phyloP scores from a whole-genome alignment of 345 rosid species.

The Toxicodendron radicans region DNA sequence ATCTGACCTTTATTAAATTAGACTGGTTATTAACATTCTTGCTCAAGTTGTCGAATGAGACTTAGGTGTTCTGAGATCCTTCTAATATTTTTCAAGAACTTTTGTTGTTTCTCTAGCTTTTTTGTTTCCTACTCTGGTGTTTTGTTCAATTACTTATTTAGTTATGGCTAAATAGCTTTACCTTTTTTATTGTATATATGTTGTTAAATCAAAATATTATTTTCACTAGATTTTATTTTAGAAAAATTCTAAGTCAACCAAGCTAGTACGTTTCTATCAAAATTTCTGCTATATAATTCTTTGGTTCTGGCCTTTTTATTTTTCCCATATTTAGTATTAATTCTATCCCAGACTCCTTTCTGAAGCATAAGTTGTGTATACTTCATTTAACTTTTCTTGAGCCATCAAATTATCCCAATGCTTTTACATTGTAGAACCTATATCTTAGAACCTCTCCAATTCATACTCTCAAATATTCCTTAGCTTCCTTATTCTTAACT shows the following conservation, averaged over 20 bases:
- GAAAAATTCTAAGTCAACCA: not conserved
- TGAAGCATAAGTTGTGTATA: not conserved
- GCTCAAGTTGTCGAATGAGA: not conserved
- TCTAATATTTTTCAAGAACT: not conserved
- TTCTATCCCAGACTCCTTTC: not conserved
- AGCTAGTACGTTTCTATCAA: not conserved
- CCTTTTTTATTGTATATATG: no score
- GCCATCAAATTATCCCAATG: not conserved
- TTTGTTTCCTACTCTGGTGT: not conserved
- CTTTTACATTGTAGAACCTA: not conserved
- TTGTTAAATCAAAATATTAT: no score
- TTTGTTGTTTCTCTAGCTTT: not conserved
- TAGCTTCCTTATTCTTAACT: not conserved
- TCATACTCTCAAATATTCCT: not conserved
- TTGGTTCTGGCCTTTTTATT: not conserved
- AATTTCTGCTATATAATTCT: not conserved
- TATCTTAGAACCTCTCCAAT: not conserved
- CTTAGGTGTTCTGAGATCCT: not conserved
- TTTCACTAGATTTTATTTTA: no score
- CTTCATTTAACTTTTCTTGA: not conserved
- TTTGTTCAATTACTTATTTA: not conserved
- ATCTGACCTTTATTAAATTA: not conserved
- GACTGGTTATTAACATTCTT: conserved; percentile 8
- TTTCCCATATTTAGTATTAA: not conserved
- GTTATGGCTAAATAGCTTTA: no score